Conservation (phyloP, 1,284 basidiomycete species). For the Moesziomyces sp. region DNA sequence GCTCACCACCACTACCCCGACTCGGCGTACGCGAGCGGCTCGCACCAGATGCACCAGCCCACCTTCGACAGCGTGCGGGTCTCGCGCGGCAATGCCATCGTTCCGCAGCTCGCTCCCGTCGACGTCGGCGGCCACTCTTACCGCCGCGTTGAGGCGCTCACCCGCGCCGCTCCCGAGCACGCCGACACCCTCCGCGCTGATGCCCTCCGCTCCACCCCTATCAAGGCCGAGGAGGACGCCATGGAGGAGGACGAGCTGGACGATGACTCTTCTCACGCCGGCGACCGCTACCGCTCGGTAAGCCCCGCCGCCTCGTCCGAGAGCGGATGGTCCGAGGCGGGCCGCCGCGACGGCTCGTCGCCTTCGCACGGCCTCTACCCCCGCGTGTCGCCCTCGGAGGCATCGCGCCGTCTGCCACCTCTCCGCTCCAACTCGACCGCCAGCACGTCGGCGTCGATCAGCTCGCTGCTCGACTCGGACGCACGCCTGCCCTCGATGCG, state of each 20-base stretch:
- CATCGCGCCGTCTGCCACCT: constrained; percentile 35
- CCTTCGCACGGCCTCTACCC: constrained; percentile 50
- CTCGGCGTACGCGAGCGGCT: constrained; percentile 12
- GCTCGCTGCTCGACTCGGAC: constrained; percentile 35
- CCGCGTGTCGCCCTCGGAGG: constrained; percentile 31
- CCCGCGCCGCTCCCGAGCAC: constrained; percentile 58
- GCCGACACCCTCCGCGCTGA: neutral
- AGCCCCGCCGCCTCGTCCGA: constrained; percentile 40
- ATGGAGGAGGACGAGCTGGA: constrained; percentile 47
- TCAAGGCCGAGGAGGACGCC: constrained; percentile 39
- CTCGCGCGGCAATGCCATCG: constrained; percentile 45
- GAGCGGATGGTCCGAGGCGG: constrained; percentile 26
- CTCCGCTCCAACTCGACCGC: constrained; percentile 29
- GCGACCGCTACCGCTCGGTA: constrained; percentile 31
- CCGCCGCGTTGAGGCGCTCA: constrained; percentile 62
- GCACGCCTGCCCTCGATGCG: constrained; percentile 14
- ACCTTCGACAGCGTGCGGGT: constrained; percentile 51
- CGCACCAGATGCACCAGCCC: constrained; percentile 30
- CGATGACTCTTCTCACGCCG: constrained; percentile 13
- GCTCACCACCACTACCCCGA: constrained; percentile 33
- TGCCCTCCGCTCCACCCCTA: constrained; percentile 4
- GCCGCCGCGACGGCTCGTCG: constrained; percentile 31
- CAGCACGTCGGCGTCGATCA: constrained; percentile 34
- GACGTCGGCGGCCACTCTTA: constrained; percentile 54
- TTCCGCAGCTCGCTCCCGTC: constrained; percentile 56